Conservation (phyloP, 208 protist genomes). For the Leishmania amazonensis region DNA sequence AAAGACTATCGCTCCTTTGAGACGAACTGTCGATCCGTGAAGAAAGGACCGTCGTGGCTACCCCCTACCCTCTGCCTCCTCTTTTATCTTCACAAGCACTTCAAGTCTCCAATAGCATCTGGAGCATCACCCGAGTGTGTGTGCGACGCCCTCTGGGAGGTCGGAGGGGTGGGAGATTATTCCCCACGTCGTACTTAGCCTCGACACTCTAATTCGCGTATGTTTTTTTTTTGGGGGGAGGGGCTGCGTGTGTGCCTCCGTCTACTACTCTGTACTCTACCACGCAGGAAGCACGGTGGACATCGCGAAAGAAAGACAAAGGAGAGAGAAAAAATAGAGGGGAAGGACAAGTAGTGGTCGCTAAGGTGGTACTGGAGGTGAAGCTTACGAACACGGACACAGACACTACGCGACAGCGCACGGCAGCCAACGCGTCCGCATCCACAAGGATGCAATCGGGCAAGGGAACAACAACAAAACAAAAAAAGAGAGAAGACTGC, state of each 20-base stretch:
- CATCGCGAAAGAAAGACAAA: constrained; percentile 6
- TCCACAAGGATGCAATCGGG: background rate
- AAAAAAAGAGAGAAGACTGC: background rate
- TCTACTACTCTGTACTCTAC: background rate
- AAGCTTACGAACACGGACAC: background rate
- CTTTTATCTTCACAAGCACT: background rate
- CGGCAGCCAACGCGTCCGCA: background rate
- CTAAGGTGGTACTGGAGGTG: background rate
- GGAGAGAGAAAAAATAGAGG: constrained; percentile 1
- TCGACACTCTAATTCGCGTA: background rate
- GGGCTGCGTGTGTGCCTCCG: background rate
- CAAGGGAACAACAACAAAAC: background rate
- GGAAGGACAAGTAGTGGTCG: background rate
- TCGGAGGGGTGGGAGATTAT: background rate
- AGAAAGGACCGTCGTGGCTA: background rate
- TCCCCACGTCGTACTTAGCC: background rate
- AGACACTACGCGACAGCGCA: background rate
- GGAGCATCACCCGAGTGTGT: background rate
- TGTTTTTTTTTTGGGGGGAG: background rate
- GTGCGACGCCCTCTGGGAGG: background rate
- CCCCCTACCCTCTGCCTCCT: background rate
- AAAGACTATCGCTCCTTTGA: background rate
- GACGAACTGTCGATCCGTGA: background rate
- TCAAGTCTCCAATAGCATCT: background rate
- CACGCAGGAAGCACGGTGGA: background rate